Conservation (phyloP, 345 rosid species). For the Cardamine resedifolia region DNA sequence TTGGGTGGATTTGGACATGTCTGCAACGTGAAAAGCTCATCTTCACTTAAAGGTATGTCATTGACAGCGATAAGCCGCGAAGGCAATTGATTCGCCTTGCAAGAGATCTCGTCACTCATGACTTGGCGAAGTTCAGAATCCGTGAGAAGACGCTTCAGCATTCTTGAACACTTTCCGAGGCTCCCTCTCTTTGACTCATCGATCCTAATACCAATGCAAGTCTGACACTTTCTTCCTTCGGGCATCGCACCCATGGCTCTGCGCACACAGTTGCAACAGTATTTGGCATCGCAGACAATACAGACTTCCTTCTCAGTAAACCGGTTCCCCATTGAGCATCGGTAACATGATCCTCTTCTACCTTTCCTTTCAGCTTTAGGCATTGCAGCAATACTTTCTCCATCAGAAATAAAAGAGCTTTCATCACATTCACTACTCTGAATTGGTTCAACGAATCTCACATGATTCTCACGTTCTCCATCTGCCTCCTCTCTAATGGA, state of each 20-base stretch:
- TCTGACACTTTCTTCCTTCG: conserved; percentile 83
- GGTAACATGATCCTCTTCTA: conserved; percentile 76
- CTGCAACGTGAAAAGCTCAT: conserved; percentile 55
- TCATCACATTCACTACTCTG: conserved; percentile 37
- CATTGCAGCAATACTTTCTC: conserved; percentile 37
- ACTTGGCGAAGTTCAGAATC: conserved; percentile 51
- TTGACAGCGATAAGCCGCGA: conserved; percentile 66
- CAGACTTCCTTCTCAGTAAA: conserved; percentile 75
- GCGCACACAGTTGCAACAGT: conserved; percentile 63
- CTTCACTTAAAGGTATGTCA: conserved; percentile 45
- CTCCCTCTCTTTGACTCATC: conserved; percentile 55
- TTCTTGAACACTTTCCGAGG: conserved; percentile 61
- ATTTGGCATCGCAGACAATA: conserved; percentile 84
- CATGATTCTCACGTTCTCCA: conserved; percentile 36
- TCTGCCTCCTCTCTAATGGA: conserved; percentile 42
- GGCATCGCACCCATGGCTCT: conserved; percentile 92
- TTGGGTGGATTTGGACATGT: conserved; percentile 67
- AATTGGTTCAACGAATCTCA: conserved; percentile 60
- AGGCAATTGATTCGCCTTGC: conserved; percentile 68
- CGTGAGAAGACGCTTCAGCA: conserved; percentile 58
- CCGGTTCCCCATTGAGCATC: conserved; percentile 62
- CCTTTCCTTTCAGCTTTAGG: conserved; percentile 57
- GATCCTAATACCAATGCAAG: conserved; percentile 73
- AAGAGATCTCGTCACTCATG: conserved; percentile 60
- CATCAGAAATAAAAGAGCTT: conserved; percentile 42